Evolutionary conservation across 345 rosid genomes (phyloP).

Genomic region (Arabidopsis suecica): DNA sequence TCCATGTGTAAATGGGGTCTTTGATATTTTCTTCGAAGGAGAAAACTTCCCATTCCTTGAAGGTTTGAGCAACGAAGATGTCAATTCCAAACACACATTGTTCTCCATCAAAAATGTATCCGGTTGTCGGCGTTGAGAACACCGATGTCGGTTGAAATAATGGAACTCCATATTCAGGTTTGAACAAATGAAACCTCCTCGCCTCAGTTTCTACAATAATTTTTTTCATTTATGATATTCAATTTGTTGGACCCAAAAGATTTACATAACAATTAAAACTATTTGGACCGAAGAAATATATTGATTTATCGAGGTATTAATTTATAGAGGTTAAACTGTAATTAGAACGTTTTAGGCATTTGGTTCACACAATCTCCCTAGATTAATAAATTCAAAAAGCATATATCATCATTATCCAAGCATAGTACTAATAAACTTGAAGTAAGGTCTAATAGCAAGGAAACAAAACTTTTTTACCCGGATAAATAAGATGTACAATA

Average conservation of each 20-base stretch:
- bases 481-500: too few relatives aligned
- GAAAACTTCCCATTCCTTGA: slow-evolving; percentile 21
- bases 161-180: neutral
- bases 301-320: too few relatives aligned
- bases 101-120: slow-evolving; percentile 28
- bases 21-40: slow-evolving; percentile 25
- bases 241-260: neutral
- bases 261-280: too few relatives aligned
- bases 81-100: slow-evolving; percentile 38
- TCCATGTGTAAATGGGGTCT: slow-evolving; percentile 25
- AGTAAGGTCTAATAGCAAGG: neutral
- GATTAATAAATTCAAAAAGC: too few relatives aligned
- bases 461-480: neutral
- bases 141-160: neutral
- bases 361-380: too few relatives aligned
- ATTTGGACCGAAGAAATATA: too few relatives aligned
- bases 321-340: too few relatives aligned
- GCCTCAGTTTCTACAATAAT: neutral
- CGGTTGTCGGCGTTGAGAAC: slow-evolving; percentile 2
- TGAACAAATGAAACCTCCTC: slow-evolving; percentile 19
- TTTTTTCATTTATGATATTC: neutral
- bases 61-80: slow-evolving; percentile 14
- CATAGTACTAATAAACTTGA: neutral
- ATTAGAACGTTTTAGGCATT: too few relatives aligned
- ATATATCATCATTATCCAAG: neutral